Evolutionary conservation across 331 rosid species (phyloP), one percentile per base, ranked within the genome.

Genomic region (Rhamnella rubrinervis): DNA sequence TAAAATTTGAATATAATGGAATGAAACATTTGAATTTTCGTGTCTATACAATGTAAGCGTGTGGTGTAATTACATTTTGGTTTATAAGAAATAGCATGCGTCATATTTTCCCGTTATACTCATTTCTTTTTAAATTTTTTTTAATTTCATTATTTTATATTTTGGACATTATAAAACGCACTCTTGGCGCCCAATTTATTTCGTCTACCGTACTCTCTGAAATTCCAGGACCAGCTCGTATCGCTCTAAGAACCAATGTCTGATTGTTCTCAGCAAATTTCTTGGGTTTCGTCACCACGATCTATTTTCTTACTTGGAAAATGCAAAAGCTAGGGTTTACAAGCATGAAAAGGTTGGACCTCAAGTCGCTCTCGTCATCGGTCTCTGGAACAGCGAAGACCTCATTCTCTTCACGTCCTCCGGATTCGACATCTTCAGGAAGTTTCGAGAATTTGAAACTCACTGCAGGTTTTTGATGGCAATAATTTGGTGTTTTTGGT

Each of bases 381-480:
- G 80, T 65, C 15, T 57, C 86, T 2, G 93, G 83, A 80, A 70
- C 81, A 44, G 35, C 83, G 8, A 95, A 91, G 78, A 53, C 82
- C 63, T 63, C 87, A 37, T 81, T 85, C 68, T 77, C 97, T 51
- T 71, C 93, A 58, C 96, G 89, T 52, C 84, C 83, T 44, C n/a
- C 85, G 28, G 90, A 91, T 73, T 83, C 96, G 38, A 56, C 55
- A 66, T 81, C 97, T 2, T 74, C 78, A 3, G 97, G 97, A 44
- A 80, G 92, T 82, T 95, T 91, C 60, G 85, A 91, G 26, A 87
- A 85, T 81, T 77, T 95, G 76, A 95, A 95, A 84, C 89, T 87
- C 75, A 87, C 92, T 3, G 96, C 96, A 87, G 96, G 97, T 95
- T 73, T 18, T 77, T 37, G 47, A 73, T 68, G 6, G 8, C 50